Evolutionary conservation across 106 monocot genomes (phyloP), one percentile per base, ranked within the genome.

Genomic region (Dendrobium officinale): DNA sequence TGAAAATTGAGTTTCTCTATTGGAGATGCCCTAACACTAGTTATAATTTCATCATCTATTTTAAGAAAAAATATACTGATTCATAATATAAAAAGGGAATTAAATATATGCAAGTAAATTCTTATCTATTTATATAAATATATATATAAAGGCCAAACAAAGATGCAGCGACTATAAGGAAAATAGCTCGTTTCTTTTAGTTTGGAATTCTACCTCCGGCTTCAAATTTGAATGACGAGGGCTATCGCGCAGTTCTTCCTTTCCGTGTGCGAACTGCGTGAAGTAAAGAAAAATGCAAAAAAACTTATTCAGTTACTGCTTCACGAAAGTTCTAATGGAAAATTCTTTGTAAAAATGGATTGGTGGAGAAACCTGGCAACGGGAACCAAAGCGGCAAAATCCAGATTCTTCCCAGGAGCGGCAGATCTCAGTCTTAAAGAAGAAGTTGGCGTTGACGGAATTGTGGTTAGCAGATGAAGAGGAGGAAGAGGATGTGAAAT

Each of bases 341-440:
- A 49, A 48, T 11, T 51, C 51, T 51, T 51, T 13, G 3, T 51
- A 13, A 51, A 51, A 51, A 15, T 27, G 24, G 42, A 43, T 19
- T 43, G 0, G 43, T 20, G 45, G 76, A 49, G 76, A 76, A 49
- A 76, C 76, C 76, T 76, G 76, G 76, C 76, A 76, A 8, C 48
- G 76, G 76, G 48, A 76, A 49, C 76, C 76, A 22, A 48, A 76
- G 45, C 76, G 76, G 76, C 76, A 76, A 49, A 27, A 5, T 49
- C 76, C 76, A 26, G 2, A 22, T 3, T 76, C 76, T 37, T 76
- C 76, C 76, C 76, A 76, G 48, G 76, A 76, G 26, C 76, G 49
- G 76, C 76, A 76, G 76, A 76, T 76, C 42, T 76, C 76, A 17
- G 76, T 76, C 48, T 76, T 76, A 76, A 26, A 26, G 49, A 72